phyloP scores from a whole-genome alignment of 164 flowering plant species.

The Berberis vulgaris region DNA sequence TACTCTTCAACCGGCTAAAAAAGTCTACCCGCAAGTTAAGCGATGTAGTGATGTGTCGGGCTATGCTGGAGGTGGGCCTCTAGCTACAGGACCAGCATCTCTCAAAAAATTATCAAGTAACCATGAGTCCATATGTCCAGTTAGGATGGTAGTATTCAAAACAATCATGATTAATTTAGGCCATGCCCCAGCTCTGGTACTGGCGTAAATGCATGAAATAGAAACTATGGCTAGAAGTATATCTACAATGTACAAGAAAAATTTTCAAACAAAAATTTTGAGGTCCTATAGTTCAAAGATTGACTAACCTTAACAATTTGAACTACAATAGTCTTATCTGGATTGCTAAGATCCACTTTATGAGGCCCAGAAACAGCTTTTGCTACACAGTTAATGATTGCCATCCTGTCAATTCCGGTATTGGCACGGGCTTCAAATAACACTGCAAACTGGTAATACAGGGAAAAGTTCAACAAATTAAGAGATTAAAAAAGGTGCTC shows the following conservation, averaged over 20 bases:
- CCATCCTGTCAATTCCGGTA: conserved; percentile 77
- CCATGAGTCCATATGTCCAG: too few species aligned
- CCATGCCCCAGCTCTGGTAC: background rate
- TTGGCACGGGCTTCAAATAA: conserved; percentile 88
- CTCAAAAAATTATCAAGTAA: too few species aligned
- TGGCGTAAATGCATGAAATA: background rate
- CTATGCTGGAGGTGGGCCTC: too few species aligned
- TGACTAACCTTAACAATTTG: conserved; percentile 71
- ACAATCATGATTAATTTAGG: too few species aligned
- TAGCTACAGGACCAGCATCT: too few species aligned
- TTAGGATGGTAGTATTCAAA: too few species aligned
- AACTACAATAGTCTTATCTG: conserved; percentile 73
- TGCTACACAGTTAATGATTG: conserved; percentile 80
- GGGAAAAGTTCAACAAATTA: background rate
- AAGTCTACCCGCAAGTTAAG: too few species aligned
- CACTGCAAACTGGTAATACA: conserved; percentile 72
- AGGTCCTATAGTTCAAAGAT: conserved; percentile 4
- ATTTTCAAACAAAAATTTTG: background rate
- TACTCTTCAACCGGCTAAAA: too few species aligned
- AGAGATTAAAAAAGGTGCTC: background rate
- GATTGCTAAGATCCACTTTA: conserved; percentile 81
- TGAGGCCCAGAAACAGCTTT: conserved; percentile 82
- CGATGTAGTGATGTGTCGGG: too few species aligned
- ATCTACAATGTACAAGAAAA: background rate
- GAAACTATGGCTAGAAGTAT: background rate